Evolutionary conservation across 495 filamentous ascomycete genomes (phyloP).

Genomic region (Podospora fimiseda): DNA sequence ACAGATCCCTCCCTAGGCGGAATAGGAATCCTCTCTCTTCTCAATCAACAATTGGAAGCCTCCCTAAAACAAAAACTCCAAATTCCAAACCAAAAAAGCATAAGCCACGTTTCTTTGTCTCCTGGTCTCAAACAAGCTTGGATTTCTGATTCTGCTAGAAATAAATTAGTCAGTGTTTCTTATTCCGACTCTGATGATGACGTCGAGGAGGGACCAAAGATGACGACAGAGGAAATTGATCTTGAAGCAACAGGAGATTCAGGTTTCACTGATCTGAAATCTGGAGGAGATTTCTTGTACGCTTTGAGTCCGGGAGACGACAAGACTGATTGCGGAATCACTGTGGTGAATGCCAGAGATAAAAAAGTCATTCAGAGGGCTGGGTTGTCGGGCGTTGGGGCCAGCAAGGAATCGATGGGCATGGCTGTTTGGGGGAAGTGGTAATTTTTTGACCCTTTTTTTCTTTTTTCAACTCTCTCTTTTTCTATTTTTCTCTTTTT

Average conservation of each 20-base stretch:
- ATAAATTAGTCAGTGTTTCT: conserved; percentile 50
- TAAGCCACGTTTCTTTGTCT: conserved; percentile 49
- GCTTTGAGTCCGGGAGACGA: conserved; percentile 49
- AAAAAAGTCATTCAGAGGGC: conserved; percentile 39
- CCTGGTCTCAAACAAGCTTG: conserved; percentile 40
- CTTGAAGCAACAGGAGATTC: conserved; percentile 38
- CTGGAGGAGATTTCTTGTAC: conserved; percentile 47
- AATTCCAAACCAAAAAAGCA: conserved; percentile 45
- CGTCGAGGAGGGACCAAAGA: conserved; percentile 31
- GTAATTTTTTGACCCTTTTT: not conserved
- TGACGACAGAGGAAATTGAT: conserved; percentile 36
- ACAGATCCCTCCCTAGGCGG: conserved; percentile 53
- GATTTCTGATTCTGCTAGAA: conserved; percentile 46
- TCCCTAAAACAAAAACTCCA: conserved; percentile 20
- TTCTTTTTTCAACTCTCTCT: not conserved
- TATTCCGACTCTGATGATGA: too few species aligned
- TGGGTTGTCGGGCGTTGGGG: conserved; percentile 17
- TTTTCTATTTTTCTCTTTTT: too few species aligned
- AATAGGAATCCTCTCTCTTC: conserved; percentile 28
- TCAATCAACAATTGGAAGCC: conserved; percentile 7
- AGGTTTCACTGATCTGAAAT: conserved; percentile 51
- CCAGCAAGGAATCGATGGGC: not conserved
- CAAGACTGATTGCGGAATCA: conserved; percentile 36
- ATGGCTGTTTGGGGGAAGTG: not conserved
- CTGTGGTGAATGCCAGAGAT: conserved; percentile 41